Evolutionary conservation across 78 protist species (phyloP), one percentile per base, ranked within the genome.

Genomic region (Guillardia theta): DNA sequence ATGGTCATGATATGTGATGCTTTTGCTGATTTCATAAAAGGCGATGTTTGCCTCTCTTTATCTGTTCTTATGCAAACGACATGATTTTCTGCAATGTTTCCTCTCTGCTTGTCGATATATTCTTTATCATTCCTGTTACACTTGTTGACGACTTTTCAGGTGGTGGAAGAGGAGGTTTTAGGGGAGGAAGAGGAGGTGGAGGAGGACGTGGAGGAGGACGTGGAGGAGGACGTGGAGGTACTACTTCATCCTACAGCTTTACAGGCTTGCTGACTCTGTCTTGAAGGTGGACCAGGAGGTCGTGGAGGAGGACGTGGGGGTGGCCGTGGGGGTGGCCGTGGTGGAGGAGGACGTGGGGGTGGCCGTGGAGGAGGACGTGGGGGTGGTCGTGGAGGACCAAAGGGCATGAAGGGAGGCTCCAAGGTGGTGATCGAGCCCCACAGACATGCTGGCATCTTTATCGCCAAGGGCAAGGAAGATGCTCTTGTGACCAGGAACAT

Each of bases 391-490:
- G 62, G 95, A 0, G 88, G 96, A 21, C 80, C 97, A 37, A 97
- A 97, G 0, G 99, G 98, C 10, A 64, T 53, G 76, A 36, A 43
- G 36, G 97, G 98, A 18, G 99, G 98, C 10, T 94, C 97, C 83
- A 98, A 97, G 97, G 99, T 98, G 24, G 78, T 96, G 24, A 88
- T 98, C 43, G 93, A 96, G 94, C 99, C 99, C 27, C 99, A 98
- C 54, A 96, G 99, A 39, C 97, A 95, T 94, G 94, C 27, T 24
- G 99, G 98, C 21, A 98, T 99, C 54, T 99, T 95, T 95, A 50
- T 99, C 22, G 99, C 98, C 9, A 94, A 94, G 45, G 96, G 98
- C 92, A 98, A 96, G 88, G 99, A 98, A 93, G 99, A 98, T 41
- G 90, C 95, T 21, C 95, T 99, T 0, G 94, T 97, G 50, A 99